Percentiles rank a stretch among this genome's conserved stretches.
phyloP scores from a whole-genome alignment of 192 early-diverging fungal genomes.

The Physocladia obscura region DNA sequence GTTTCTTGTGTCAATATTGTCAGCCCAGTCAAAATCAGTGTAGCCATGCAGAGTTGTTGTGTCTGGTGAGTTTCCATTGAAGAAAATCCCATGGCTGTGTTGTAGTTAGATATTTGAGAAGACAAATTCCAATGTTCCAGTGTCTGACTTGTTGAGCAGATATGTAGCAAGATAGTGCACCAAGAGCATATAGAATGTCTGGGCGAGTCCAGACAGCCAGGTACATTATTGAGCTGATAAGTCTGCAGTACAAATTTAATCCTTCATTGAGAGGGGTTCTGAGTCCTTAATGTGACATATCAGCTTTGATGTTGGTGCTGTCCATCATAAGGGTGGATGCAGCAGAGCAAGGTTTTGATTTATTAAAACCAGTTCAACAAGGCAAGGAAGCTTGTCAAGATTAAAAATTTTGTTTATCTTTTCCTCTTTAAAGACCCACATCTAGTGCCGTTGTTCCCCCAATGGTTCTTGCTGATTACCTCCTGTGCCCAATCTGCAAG shows the following conservation, averaged over 20 bases:
- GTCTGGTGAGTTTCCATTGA: neutral
- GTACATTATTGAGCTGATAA: slow-evolving; percentile 23
- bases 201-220: slow-evolving; percentile 16
- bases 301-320: neutral
- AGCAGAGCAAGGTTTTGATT: too few species aligned
- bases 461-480: too few species aligned
- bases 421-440: too few species aligned
- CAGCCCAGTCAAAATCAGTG: slow-evolving; percentile 44
- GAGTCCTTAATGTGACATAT: neutral
- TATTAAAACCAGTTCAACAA: too few species aligned
- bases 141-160: neutral
- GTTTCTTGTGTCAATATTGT: slow-evolving; percentile 18
- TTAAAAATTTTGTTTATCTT: too few species aligned
- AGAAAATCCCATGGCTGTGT: neutral
- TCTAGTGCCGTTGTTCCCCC: neutral
- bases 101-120: neutral
- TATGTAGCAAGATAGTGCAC: too few species aligned
- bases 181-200: slow-evolving; percentile 27
- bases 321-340: neutral
- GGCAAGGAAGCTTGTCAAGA: too few species aligned
- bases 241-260: neutral
- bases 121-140: neutral
- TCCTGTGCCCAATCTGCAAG: too few species aligned
- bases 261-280: neutral
- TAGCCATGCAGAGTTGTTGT: slow-evolving; percentile 4